phyloP scores from a whole-genome alignment of 805 yeast species.

The Monosporozyma solicola region DNA sequence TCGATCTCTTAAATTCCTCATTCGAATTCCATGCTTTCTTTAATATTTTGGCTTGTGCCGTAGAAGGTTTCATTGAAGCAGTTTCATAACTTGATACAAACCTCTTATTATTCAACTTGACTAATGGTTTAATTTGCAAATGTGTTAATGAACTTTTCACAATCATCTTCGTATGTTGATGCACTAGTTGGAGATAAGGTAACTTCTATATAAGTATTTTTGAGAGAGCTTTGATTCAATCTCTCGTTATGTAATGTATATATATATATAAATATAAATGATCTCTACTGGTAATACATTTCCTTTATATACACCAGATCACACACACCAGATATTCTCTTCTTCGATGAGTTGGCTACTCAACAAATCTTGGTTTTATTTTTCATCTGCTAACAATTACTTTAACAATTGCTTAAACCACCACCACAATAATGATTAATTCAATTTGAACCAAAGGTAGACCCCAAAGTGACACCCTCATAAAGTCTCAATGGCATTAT shows the following conservation, averaged over 20 bases:
- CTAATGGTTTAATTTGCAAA: neutral
- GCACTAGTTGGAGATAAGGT: no score
- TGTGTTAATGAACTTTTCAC: neutral
- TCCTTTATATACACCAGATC: neutral
- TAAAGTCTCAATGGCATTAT: neutral
- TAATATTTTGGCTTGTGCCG: neutral
- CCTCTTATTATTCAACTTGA: neutral
- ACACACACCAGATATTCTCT: neutral
- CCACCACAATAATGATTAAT: neutral
- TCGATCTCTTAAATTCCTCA: neutral
- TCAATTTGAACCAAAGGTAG: neutral
- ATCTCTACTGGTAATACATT: neutral
- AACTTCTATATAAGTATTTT: no score
- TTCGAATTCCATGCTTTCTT: conserved; percentile 2
- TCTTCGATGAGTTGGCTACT: neutral
- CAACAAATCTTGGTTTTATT: neutral
- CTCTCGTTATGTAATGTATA: neutral
- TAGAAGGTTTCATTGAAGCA: neutral
- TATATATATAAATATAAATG: neutral
- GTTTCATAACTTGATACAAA: neutral
- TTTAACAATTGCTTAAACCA: neutral
- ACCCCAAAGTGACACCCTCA: neutral
- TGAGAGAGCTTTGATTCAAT: no score
- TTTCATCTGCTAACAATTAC: neutral
- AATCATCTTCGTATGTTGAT: neutral